Evolutionary conservation across 2,329 filamentous ascomycete genomes (phyloP).

Genomic region (Colletotrichum eleusines): DNA sequence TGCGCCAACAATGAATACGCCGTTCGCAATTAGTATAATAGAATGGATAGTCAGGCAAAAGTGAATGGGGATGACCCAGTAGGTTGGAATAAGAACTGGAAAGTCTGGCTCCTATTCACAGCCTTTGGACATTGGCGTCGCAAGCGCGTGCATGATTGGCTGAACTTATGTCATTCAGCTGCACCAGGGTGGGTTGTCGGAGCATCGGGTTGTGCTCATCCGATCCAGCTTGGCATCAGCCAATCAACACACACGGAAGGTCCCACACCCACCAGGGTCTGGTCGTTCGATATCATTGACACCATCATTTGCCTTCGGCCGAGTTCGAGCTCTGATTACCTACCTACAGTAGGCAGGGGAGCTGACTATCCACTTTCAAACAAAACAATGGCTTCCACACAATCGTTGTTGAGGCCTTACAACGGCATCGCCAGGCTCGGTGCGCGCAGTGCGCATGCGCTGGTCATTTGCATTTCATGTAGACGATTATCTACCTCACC

Average conservation of each 20-base stretch:
- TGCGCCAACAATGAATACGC: not conserved
- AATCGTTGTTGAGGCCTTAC: slow-evolving; percentile 22
- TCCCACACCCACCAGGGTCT: slow-evolving; percentile 19
- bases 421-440: slow-evolving; percentile 14
- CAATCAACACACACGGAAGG: slow-evolving; percentile 26
- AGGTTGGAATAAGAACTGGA: slow-evolving; percentile 21
- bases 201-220: slow-evolving; percentile 30
- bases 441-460: slow-evolving; percentile 6
- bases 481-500: slow-evolving; percentile 32
- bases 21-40: not conserved
- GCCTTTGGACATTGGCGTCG: slow-evolving; percentile 33
- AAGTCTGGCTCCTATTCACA: slow-evolving; percentile 36
- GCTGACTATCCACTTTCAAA: not conserved
- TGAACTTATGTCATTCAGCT: slow-evolving; percentile 41
- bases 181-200: slow-evolving; percentile 25
- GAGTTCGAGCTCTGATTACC: slow-evolving; percentile 17
- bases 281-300: slow-evolving; percentile 41
- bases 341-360: not conserved
- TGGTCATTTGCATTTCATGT: slow-evolving; percentile 13
- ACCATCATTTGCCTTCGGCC: slow-evolving; percentile 24
- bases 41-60: not conserved
- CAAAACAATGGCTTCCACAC: slow-evolving; percentile 33
- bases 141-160: slow-evolving; percentile 37
- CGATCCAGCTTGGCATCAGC: slow-evolving; percentile 26
- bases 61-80: slow-evolving; percentile 8